Percentiles rank a stretch among this genome's conserved stretches.
Conservation (phyloP, 2,329 filamentous ascomycete genomes). For the Coniella lustricola region DNA sequence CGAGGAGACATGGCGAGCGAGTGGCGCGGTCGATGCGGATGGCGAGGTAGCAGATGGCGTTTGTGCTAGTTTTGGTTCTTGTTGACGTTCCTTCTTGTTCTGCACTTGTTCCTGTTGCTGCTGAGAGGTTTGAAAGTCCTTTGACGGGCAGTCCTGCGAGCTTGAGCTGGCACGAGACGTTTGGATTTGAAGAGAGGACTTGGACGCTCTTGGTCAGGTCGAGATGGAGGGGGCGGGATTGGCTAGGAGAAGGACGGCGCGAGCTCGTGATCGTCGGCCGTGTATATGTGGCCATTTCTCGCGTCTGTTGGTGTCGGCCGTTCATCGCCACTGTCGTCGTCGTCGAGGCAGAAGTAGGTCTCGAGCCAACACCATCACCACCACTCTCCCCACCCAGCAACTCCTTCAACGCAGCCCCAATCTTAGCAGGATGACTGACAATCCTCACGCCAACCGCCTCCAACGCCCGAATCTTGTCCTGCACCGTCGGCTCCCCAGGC, state of each 20-base stretch:
- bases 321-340: constrained; percentile 12
- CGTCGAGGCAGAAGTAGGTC: not conserved
- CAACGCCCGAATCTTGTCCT: constrained; percentile 61
- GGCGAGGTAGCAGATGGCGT: constrained; percentile 45
- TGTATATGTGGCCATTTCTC: not conserved
- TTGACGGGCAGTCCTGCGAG: constrained; percentile 20
- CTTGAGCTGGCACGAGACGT: no score
- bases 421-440: constrained; percentile 69
- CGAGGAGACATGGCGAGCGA: constrained; percentile 55
- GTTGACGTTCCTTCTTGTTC: no score
- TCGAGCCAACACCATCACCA: not conserved
- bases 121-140: constrained; percentile 40
- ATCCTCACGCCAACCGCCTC: constrained; percentile 59
- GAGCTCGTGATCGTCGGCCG: not conserved
- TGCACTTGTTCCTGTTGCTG: constrained; percentile 25
- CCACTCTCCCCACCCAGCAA: constrained; percentile 39
- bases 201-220: not conserved
- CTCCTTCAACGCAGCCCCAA: constrained; percentile 60
- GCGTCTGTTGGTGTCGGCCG: constrained; percentile 18
- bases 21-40: constrained; percentile 59
- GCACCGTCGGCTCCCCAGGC: constrained; percentile 56
- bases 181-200: not conserved
- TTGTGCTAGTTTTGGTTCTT: constrained; percentile 26
- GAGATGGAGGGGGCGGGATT: constrained; percentile 12
- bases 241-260: not conserved